Evolutionary conservation across 441 rosid species (phyloP).

Genomic region (Populus hybrid): DNA sequence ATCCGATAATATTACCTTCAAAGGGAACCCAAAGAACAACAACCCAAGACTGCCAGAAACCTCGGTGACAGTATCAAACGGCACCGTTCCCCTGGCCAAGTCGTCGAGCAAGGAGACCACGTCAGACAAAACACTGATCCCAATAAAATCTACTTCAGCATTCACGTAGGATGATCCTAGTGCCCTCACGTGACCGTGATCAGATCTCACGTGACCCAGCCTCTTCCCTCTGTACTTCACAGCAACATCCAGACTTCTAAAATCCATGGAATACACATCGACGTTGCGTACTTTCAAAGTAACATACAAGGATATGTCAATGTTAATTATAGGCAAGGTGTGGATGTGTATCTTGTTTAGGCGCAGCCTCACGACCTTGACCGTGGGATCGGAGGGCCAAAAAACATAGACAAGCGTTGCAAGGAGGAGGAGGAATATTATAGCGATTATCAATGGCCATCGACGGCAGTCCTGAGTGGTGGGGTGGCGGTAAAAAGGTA

Average conservation of each 20-base stretch:
- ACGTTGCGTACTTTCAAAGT: conserved; percentile 54
- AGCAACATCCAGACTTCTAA: conserved; percentile 45
- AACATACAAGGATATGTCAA: conserved; percentile 56
- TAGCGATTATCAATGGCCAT: conserved; percentile 23
- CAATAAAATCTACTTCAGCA: conserved; percentile 60
- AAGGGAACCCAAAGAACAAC: conserved; percentile 50
- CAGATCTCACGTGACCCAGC: conserved; percentile 58
- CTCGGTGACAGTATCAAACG: conserved; percentile 53
- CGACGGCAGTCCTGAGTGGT: conserved; percentile 4
- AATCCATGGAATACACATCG: conserved; percentile 61
- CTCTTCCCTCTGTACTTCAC: conserved; percentile 69
- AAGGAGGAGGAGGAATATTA: conserved; percentile 25
- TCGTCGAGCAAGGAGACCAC: conserved; percentile 67
- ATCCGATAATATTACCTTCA: conserved; percentile 38
- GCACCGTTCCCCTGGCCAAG: conserved; percentile 54
- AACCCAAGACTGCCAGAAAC: conserved; percentile 60
- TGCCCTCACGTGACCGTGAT: conserved; percentile 54
- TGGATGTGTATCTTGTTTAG: conserved; percentile 51
- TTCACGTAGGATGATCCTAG: conserved; percentile 57
- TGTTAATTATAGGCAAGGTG: conserved; percentile 40
- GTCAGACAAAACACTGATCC: conserved; percentile 59
- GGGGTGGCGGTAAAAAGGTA: conserved; percentile 16
- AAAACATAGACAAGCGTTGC: conserved; percentile 38
- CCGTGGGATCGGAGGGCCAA: conserved; percentile 67
- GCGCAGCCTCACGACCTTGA: conserved; percentile 49